Base-by-base conservation (phyloP, 352 stramenopile species). In the Peronospora destructor region DNA sequence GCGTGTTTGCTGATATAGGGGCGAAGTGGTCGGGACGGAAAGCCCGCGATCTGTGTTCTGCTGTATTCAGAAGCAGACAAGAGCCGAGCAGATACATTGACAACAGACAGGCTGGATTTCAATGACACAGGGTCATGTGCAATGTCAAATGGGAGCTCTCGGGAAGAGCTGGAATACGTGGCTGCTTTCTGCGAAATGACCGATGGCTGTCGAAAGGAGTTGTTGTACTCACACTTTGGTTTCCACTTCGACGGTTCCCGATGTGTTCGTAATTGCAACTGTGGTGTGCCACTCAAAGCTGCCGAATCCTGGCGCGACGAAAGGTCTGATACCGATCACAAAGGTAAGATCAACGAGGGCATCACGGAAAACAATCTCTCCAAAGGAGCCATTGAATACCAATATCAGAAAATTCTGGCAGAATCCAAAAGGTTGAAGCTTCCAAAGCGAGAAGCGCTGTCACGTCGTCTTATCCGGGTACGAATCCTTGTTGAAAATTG, bases 181-280 rank as follows among this genome's bases (percentile, higher is more conserved):
- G 43, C 55, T 1, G 53, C 69, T 0, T 87, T 86, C 39, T 86
- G 75, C 13, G 71, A 85, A 25, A 59, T 50, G 60, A 67, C 57
- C 4, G 45, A 37, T 1, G 73, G 60, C 2, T 91, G 80, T 44
- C 77, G 80, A 3, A 79, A 71, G 16, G 62, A 82, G 43, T 43
- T 83, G 1, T 33, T 88, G 21, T 78, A 79, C 25, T 59, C 68
- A 0, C 66, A 84, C 52, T 80, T 89, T 17, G 71, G 76, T 11
- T 71, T 72, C 25, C 14, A 49, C 6, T 84, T 87, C 14, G 53
- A 79, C 17, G 38, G 33, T 0, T 45, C 49, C 4, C 44, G 12
- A 8, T 87, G 76, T 39, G 56, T 49, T 17, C 59, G 49, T 17
- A 76, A 84, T 42, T 91, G 79, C 58, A 88, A 87, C 49, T 88